Conservation (phyloP, 2,329 filamentous ascomycete species). For the Coniochaeta sp. region DNA sequence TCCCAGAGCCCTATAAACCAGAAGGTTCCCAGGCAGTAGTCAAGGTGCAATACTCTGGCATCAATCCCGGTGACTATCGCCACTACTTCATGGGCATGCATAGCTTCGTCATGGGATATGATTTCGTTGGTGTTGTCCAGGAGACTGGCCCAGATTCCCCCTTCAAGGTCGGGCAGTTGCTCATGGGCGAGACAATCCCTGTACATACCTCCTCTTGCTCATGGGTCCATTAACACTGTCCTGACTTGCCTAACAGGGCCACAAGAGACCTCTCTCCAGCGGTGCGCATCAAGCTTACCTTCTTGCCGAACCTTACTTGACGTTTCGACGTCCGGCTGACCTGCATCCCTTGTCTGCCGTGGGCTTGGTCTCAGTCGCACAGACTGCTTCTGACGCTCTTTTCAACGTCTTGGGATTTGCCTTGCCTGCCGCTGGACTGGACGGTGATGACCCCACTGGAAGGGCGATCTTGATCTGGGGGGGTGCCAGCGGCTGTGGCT, state of each 20-base stretch:
- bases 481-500: conserved; percentile 25
- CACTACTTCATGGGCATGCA: conserved; percentile 13
- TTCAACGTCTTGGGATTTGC: conserved; percentile 12
- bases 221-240: too few species aligned
- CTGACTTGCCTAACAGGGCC: too few species aligned
- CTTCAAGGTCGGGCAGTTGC: conserved; percentile 5
- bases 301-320: conserved; percentile 8
- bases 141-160: conserved; percentile 6
- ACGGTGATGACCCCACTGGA: conserved; percentile 3
- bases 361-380: conserved; percentile 5
- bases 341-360: conserved; percentile 9
- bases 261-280: conserved; percentile 6
- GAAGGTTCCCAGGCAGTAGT: conserved; percentile 9
- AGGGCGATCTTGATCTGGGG: conserved; percentile 27
- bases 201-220: too few species aligned
- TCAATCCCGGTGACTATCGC: conserved; percentile 15
- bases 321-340: conserved; percentile 5
- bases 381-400: conserved; percentile 14
- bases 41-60: conserved; percentile 10
- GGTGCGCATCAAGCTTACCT: conserved; percentile 15
- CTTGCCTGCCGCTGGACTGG: conserved; percentile 3
- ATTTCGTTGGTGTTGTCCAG: conserved; percentile 10
- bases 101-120: conserved; percentile 14
- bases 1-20: not conserved
- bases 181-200: conserved; percentile 11